Conservation (phyloP, 805 yeast genomes). For the Kurtzmaniella cleridarum region DNA sequence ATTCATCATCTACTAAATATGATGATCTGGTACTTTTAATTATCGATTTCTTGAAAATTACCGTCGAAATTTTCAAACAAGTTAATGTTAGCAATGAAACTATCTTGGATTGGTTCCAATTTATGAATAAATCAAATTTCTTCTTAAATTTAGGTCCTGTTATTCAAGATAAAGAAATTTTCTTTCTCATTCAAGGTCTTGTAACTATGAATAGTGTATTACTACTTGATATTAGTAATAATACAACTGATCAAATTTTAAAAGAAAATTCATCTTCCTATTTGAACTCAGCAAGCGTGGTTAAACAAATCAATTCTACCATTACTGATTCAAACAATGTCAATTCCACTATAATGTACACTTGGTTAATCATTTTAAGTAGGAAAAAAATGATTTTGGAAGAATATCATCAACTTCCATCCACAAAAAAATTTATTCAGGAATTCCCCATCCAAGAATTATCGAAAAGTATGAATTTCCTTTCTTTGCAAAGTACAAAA, state of each 20-base stretch:
- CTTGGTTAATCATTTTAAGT: constrained; percentile 61
- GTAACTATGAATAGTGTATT: constrained; percentile 45
- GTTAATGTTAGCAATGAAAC: constrained; percentile 30
- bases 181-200: constrained; percentile 38
- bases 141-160: constrained; percentile 19
- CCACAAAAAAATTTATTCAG: constrained; percentile 13
- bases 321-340: constrained; percentile 29
- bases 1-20: constrained; percentile 5
- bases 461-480: constrained; percentile 18
- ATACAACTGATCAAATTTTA: constrained; percentile 31
- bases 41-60: constrained; percentile 30
- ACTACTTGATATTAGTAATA: constrained; percentile 52
- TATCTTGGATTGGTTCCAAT: constrained; percentile 50
- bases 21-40: constrained; percentile 29
- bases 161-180: constrained; percentile 20
- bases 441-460: constrained; percentile 15
- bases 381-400: constrained; percentile 45
- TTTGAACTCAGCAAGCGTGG: constrained; percentile 26
- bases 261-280: constrained; percentile 32
- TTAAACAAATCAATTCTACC: constrained; percentile 35
- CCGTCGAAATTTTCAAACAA: constrained; percentile 31
- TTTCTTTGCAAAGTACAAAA: constrained; percentile 34
- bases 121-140: constrained; percentile 36
- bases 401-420: constrained; percentile 15
- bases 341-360: constrained; percentile 51